These are phyloP conservation scores for Gossypium lobatum DNA, from an alignment of 441 rosid species.

Conservation along the genomic window DNA sequence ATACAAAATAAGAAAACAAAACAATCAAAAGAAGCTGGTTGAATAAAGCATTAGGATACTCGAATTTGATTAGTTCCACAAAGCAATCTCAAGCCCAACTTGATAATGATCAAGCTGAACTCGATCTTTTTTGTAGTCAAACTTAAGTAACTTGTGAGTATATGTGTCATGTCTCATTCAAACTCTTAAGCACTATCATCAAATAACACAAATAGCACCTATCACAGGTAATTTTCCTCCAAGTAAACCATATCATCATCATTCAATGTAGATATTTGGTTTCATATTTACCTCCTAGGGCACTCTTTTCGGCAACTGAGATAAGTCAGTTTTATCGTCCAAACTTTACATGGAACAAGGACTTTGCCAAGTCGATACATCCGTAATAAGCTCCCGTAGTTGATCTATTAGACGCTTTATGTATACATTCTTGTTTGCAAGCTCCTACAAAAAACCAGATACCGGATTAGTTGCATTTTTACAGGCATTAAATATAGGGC, in stretches of 20 bases:
- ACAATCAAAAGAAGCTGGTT: not conserved
- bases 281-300: not conserved
- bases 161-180: too few relatives aligned
- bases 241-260: not conserved
- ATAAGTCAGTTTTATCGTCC: not conserved
- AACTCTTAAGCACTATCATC: not conserved
- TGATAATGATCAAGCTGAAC: not conserved
- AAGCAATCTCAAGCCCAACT: not conserved
- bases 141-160: too few relatives aligned
- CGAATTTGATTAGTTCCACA: not conserved
- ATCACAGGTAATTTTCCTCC: not conserved
- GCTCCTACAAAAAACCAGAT: slow-evolving; percentile 41
- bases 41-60: not conserved
- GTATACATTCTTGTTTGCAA: slow-evolving; percentile 60
- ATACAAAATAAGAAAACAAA: not conserved
- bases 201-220: not conserved
- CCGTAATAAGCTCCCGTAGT: slow-evolving; percentile 60
- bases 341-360: slow-evolving; percentile 58
- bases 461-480: not conserved
- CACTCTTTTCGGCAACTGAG: not conserved
- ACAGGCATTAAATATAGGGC: not conserved
- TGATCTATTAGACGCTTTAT: slow-evolving; percentile 78
- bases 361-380: slow-evolving; percentile 88
- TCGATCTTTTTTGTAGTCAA: not conserved
- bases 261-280: slow-evolving; percentile 4